Percentiles rank a stretch among this genome's conserved stretches.
Conservation (phyloP, 208 protist species). For the Wallacemonas sp. region DNA sequence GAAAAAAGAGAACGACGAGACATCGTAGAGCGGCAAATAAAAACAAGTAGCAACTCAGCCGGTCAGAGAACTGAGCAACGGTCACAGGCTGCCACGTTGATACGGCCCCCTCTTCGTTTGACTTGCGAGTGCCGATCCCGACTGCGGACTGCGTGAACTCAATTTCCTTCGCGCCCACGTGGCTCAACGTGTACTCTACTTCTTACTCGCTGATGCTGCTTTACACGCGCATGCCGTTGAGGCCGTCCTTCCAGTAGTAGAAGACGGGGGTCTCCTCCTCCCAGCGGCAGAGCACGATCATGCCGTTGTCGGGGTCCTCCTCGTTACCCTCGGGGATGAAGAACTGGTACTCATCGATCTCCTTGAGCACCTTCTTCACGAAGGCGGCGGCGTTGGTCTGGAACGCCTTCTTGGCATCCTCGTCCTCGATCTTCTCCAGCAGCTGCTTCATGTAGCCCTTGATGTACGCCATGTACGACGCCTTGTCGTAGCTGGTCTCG, state of each 20-base stretch:
- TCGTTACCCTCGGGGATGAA: slow-evolving; percentile 90
- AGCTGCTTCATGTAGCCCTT: slow-evolving; percentile 91
- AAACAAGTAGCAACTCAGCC: too few species aligned
- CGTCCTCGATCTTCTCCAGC: slow-evolving; percentile 79
- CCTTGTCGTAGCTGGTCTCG: slow-evolving; percentile 93
- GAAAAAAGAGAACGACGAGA: not conserved
- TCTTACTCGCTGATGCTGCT: too few species aligned
- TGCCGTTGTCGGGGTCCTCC: slow-evolving; percentile 88
- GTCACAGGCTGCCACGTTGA: too few species aligned
- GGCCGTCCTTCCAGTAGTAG: slow-evolving; percentile 91
- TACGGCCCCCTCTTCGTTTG: too few species aligned
- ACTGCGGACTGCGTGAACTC: too few species aligned
- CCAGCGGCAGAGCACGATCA: slow-evolving; percentile 91
- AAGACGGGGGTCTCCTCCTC: slow-evolving; percentile 84
- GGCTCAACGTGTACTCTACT: too few species aligned
- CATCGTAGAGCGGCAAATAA: not conserved
- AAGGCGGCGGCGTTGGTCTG: slow-evolving; percentile 82
- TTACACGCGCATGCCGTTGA: slow-evolving; percentile 86
- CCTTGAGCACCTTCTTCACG: slow-evolving; percentile 91
- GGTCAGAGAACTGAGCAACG: too few species aligned
- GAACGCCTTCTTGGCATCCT: slow-evolving; percentile 87
- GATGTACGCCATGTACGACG: slow-evolving; percentile 91
- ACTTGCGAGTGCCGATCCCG: too few species aligned
- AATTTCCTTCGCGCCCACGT: too few species aligned
- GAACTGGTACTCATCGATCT: slow-evolving; percentile 93